phyloP scores from a whole-genome alignment of 2,329 filamentous ascomycete species.

The Talaromyces sp. region DNA sequence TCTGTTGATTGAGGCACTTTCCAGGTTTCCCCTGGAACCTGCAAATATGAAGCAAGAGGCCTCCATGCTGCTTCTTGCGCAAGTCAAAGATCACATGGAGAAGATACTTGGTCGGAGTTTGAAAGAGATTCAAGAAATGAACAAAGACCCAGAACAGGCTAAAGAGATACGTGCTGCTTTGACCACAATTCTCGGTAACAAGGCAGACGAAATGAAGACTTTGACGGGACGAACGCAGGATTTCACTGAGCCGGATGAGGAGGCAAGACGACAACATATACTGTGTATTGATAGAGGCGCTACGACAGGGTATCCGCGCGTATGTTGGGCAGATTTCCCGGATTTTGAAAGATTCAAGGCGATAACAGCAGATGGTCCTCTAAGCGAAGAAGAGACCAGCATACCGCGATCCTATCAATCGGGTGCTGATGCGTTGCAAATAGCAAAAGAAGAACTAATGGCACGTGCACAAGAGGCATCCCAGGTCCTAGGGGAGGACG shows the following conservation, averaged over 20 bases:
- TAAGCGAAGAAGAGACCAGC: slow-evolving; percentile 45
- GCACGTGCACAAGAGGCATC: slow-evolving; percentile 47
- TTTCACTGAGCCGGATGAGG: slow-evolving; percentile 34
- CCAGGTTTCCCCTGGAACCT: slow-evolving; percentile 43
- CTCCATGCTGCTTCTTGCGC: slow-evolving; percentile 46
- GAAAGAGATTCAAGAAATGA: slow-evolving; percentile 46
- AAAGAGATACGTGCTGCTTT: slow-evolving; percentile 45
- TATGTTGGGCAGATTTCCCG: slow-evolving; percentile 44
- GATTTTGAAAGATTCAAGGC: slow-evolving; percentile 42
- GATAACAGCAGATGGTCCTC: slow-evolving; percentile 36
- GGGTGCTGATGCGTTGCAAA: slow-evolving; percentile 49
- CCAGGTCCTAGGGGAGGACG: slow-evolving; percentile 38
- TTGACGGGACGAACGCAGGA: slow-evolving; percentile 39
- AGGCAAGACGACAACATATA: slow-evolving; percentile 40
- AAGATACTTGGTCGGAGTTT: slow-evolving; percentile 43
- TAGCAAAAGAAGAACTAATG: slow-evolving; percentile 52
- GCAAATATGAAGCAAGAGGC: slow-evolving; percentile 47
- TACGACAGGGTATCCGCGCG: slow-evolving; percentile 39
- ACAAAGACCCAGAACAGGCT: slow-evolving; percentile 43
- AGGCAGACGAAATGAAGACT: slow-evolving; percentile 45
- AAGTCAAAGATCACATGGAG: slow-evolving; percentile 50
- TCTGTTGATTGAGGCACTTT: slow-evolving; percentile 42
- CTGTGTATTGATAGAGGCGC: slow-evolving; percentile 41
- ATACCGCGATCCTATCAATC: slow-evolving; percentile 48
- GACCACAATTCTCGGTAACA: slow-evolving; percentile 43